Evolutionary conservation across 305 asterid species (phyloP), one percentile per base, ranked within the genome.

Genomic region (Fraxinus dipetala): DNA sequence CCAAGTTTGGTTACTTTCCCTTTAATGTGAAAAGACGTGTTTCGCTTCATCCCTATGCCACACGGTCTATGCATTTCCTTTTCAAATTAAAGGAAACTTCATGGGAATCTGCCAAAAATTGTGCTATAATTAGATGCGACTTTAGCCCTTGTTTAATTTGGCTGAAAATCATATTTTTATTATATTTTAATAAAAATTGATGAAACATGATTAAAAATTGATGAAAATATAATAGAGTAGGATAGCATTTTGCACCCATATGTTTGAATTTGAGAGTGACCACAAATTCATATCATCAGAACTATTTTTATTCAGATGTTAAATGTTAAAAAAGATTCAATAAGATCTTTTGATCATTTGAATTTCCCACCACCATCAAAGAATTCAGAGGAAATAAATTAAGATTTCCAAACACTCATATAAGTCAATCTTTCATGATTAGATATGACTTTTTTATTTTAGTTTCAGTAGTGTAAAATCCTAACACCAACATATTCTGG

Each of bases 1-100:
- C 79, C 79, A 48, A 26, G 34, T 45, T 43, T 14, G 2, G 8
- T 73, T 2, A 8, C 32, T 76, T 76, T 76, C 0, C 43, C 24
- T 76, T 14, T 76, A 6, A 0, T 56, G 24, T 76, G 31, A 54
- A 76, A 76, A 75, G 78, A 75, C 61, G 78, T 14, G 61, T 43
- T 75, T 75, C 9, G 28, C 63, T 22, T 18, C 10, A 65, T 65
- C 73, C 73, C 73, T 0, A 65, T 26, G 73, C 73, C 73, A 26
- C 73, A 65, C 72, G 72, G 0, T 45, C 5, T 10, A 2, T 45
- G 40, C 40, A 26, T 13, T 28, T 43, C 24, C 38, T 45, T 76
- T 76, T 48, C 69, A 76, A 45, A 43, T 45, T 38, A 0, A 11
- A 26, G 30, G 70, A 2, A 7, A 61, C 31, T 59, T 59, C 6